Percentiles rank a stretch among this genome's conserved stretches.
Evolutionary conservation across 31 red algal species (phyloP).

Genomic region (Asparagopsis taxiformis): DNA sequence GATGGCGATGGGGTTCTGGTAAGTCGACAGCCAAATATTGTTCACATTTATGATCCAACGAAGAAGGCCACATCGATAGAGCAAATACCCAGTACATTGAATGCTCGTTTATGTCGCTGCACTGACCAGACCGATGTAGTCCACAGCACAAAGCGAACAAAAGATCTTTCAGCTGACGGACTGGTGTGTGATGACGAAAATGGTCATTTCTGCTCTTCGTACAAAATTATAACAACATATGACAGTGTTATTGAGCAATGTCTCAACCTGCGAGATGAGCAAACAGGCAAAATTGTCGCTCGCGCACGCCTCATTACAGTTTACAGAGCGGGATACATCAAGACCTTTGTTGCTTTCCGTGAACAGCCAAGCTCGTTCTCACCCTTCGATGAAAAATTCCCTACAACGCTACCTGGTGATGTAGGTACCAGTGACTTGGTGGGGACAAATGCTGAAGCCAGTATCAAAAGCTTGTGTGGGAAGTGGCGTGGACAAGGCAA

Average conservation of each 20-base stretch:
- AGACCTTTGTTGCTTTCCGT: neutral
- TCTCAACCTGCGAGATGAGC: neutral
- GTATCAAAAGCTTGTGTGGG: neutral
- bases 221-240: neutral
- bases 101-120: neutral
- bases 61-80: neutral
- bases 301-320: neutral
- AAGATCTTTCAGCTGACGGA: neutral
- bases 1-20: conserved; percentile 13
- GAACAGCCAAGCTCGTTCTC: neutral
- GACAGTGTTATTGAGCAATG: neutral
- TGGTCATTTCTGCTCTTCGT: neutral
- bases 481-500: neutral
- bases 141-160: neutral
- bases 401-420: neutral
- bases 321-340: neutral
- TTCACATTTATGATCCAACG: conserved; percentile 13
- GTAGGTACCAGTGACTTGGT: neutral
- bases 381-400: neutral
- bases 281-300: neutral
- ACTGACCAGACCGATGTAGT: neutral
- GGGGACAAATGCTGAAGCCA: neutral
- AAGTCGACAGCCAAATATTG: conserved; percentile 14
- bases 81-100: neutral
- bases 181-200: neutral